A percentile compares a stretch with the other conserved stretches of the same genome.
Conservation (phyloP, 495 filamentous ascomycete genomes). For the Delitschia confertaspora region DNA sequence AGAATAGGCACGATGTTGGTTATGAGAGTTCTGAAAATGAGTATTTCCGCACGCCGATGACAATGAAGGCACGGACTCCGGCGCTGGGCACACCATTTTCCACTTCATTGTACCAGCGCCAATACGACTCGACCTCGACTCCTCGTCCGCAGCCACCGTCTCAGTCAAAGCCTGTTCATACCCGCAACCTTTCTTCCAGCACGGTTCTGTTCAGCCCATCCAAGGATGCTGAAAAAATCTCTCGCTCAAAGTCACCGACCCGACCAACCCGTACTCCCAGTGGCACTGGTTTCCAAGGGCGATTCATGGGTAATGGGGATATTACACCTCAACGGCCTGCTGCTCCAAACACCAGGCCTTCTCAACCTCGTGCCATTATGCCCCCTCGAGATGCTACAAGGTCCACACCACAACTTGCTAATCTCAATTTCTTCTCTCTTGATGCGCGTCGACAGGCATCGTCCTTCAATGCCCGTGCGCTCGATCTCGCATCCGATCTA, state of each 20-base stretch:
- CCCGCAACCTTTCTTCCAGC: slow-evolving; percentile 62
- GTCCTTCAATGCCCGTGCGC: slow-evolving; percentile 45
- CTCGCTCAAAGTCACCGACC: slow-evolving; percentile 11
- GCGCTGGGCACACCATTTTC: slow-evolving; percentile 11
- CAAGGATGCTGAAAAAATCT: slow-evolving; percentile 33
- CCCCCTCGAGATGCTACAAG: slow-evolving; percentile 45
- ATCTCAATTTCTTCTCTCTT: slow-evolving; percentile 39
- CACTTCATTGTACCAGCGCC: neutral
- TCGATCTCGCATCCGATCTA: slow-evolving; percentile 63
- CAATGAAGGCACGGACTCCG: slow-evolving; percentile 17
- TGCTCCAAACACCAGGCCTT: slow-evolving; percentile 33
- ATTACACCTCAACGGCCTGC: slow-evolving; percentile 44
- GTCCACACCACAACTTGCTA: slow-evolving; percentile 44
- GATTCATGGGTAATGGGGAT: slow-evolving; percentile 26
- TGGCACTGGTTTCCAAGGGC: slow-evolving; percentile 23
- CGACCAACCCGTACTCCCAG: slow-evolving; percentile 10
- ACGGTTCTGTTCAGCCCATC: slow-evolving; percentile 66
- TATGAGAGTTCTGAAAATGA: slow-evolving; percentile 22
- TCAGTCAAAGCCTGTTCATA: slow-evolving; percentile 40
- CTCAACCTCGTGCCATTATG: slow-evolving; percentile 50
- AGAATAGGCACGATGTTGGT: slow-evolving; percentile 2
- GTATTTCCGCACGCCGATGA: slow-evolving; percentile 33
- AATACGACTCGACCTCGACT: slow-evolving; percentile 7
- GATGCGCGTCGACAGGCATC: slow-evolving; percentile 34
- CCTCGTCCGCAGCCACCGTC: slow-evolving; percentile 23